Conservation (phyloP, 768 basidiomycete species). For the Rhodotorula toruloides region DNA sequence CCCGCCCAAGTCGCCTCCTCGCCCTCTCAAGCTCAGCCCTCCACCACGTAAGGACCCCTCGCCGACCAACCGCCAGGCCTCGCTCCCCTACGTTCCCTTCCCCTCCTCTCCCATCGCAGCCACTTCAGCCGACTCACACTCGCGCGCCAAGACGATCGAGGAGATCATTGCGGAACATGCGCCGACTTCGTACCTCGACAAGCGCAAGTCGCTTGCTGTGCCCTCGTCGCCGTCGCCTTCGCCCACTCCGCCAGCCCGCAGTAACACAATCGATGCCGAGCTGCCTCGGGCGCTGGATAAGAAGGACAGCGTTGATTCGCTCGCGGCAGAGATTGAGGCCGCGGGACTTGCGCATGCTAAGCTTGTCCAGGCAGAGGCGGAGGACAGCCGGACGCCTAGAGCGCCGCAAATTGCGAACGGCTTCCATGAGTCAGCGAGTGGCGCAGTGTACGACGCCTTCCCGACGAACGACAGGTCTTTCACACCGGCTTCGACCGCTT, state of each 20-base stretch:
- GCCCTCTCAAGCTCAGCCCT: neutral
- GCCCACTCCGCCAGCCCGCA: neutral
- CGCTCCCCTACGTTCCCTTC: constrained; percentile 6
- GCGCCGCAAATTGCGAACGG: too few relatives aligned
- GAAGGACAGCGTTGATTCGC: constrained; percentile 7
- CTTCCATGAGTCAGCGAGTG: too few relatives aligned
- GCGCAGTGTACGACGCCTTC: too few relatives aligned
- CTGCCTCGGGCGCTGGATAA: neutral
- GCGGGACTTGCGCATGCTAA: neutral
- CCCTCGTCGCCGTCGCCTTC: neutral
- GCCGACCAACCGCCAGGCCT: neutral
- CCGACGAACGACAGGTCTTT: too few relatives aligned
- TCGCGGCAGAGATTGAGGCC: neutral
- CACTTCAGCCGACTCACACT: neutral
- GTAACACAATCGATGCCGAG: neutral
- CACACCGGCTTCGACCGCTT: too few relatives aligned
- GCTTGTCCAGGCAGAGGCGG: too few relatives aligned
- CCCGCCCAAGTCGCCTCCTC: too few relatives aligned
- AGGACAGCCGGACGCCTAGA: neutral
- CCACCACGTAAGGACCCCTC: neutral
- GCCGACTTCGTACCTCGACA: neutral
- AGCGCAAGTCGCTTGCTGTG: neutral
- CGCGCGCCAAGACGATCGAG: constrained; percentile 30
- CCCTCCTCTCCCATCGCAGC: neutral
- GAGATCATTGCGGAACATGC: constrained; percentile 31